Percentiles rank a stretch among this genome's conserved stretches.
Conservation (phyloP, 148 eudicot genomes). For the Rhododendron mucronatum region DNA sequence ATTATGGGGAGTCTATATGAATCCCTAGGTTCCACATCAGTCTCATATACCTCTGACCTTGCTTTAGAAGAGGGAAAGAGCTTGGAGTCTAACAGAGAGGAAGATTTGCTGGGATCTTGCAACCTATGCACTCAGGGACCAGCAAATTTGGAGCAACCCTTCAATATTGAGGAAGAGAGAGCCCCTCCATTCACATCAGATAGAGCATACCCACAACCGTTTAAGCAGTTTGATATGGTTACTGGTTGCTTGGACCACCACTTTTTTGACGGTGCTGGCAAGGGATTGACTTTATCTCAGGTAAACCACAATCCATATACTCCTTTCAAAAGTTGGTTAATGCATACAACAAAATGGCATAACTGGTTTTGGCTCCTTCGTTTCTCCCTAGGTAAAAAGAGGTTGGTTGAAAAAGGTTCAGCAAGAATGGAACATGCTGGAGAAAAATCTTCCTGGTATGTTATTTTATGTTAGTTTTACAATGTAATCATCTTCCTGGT, state of each 20-base stretch:
- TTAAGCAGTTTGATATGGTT: conserved; percentile 75
- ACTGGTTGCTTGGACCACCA: conserved; percentile 77
- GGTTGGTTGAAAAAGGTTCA: conserved; percentile 86
- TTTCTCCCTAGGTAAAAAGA: conserved; percentile 47
- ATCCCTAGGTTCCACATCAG: conserved; percentile 34
- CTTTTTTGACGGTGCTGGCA: conserved; percentile 52
- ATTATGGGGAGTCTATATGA: conserved; percentile 51
- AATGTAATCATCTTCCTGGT: conserved; percentile 85
- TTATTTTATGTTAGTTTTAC: neutral
- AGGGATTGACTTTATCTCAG: conserved; percentile 49
- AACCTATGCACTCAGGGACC: conserved; percentile 17
- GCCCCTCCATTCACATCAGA: conserved; percentile 13
- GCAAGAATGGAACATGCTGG: conserved; percentile 89
- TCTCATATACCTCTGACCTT: conserved; percentile 27
- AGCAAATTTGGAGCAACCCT: conserved; percentile 20
- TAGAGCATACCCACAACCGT: conserved; percentile 20
- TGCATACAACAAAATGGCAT: neutral
- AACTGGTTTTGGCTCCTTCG: conserved; percentile 3
- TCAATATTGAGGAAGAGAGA: conserved; percentile 17
- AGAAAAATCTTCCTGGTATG: conserved; percentile 90
- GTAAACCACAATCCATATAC: conserved; percentile 20
- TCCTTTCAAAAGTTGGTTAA: neutral
- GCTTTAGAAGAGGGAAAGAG: conserved; percentile 19
- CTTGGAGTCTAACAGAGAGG: conserved; percentile 26
- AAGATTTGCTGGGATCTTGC: conserved; percentile 35